Evolutionary conservation across 2,329 filamentous ascomycete genomes (phyloP), one percentile per base, ranked within the genome.

Genomic region (Microsporum canis): DNA sequence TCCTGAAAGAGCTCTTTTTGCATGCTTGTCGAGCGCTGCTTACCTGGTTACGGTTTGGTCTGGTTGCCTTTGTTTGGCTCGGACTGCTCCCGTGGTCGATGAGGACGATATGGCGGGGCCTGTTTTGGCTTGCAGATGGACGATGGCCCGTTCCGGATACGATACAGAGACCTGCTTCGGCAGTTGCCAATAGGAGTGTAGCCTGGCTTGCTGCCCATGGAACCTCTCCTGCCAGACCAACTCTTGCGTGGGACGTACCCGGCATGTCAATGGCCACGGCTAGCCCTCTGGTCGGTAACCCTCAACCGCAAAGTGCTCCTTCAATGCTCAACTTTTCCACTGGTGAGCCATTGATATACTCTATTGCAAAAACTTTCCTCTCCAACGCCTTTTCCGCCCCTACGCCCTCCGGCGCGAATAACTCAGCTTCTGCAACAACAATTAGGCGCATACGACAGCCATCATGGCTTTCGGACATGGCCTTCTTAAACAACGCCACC

Each of bases 101-200:
- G 82, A 84, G 95, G 68, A 87, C 88, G 41, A 85, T 95, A 55
- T 99, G 94, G 95, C 85, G 92, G 43, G 88, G 90, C 63, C 81
- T 97, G 66, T 97, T 99, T 76, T 99, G 91, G 91, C 78, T 96
- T 64, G 91, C 88, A 63, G 91, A 96, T 72, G 80, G 89, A 77
- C 80, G 89, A 36, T 86, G 83, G 82, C 72, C 76, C 7, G 70
- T 69, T 31, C 66, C 64, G 45, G 70, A 71, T 45, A 63, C 38
- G n/a, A 55, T 63, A 49, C 69, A 67, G 31, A 63, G 65, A 41
- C 61, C 66, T 31, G 56, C 59, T 56, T 38, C 62, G 3, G 34
- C 56, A 5, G 38, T 65, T 31, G 61, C 65, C 4, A 66, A 67
- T 51, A 57, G 67, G 12, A 65, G 61, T 41, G 55, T 68, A 14